Evolutionary conservation across 78 protist genomes (phyloP).

Genomic region (Dictyostelium purpureum): DNA sequence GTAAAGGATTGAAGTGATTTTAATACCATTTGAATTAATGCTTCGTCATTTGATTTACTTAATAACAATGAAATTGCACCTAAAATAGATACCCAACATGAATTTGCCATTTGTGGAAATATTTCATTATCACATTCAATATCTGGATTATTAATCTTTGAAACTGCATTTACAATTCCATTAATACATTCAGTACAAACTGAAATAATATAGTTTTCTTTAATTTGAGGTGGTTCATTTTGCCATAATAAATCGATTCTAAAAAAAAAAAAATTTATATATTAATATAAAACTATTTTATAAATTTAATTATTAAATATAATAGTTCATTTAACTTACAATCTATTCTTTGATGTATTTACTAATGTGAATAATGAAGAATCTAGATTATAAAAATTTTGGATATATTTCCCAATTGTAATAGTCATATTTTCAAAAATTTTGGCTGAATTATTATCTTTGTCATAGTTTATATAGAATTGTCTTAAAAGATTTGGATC

Average conservation of each 20-base stretch:
- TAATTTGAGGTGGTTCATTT: slow-evolving; percentile 9
- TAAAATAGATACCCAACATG: slow-evolving; percentile 69
- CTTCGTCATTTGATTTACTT: slow-evolving; percentile 70
- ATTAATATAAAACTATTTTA: not conserved
- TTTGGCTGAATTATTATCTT: slow-evolving; percentile 56
- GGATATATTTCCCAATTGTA: slow-evolving; percentile 52
- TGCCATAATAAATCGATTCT: slow-evolving; percentile 42
- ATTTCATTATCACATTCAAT: slow-evolving; percentile 2
- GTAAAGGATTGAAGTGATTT: slow-evolving; percentile 75
- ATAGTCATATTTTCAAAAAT: slow-evolving; percentile 32
- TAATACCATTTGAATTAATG: slow-evolving; percentile 72
- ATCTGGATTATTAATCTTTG: slow-evolving; percentile 70
- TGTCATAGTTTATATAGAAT: slow-evolving; percentile 50
- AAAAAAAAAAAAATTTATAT: not conserved
- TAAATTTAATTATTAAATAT: not conserved
- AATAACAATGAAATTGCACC: slow-evolving; percentile 76
- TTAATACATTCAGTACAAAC: slow-evolving; percentile 61
- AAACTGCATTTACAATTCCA: slow-evolving; percentile 47
- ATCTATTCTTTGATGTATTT: slow-evolving; percentile 37
- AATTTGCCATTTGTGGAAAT: slow-evolving; percentile 73
- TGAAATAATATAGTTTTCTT: slow-evolving; percentile 44
- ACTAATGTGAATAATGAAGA: not conserved
- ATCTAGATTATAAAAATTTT: slow-evolving; percentile 26
- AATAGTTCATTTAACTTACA: not conserved
- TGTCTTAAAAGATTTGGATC: slow-evolving; percentile 62